Base-by-base conservation (phyloP, 495 filamentous ascomycete species). In the Hyaloscypha hepaticicola region DNA sequence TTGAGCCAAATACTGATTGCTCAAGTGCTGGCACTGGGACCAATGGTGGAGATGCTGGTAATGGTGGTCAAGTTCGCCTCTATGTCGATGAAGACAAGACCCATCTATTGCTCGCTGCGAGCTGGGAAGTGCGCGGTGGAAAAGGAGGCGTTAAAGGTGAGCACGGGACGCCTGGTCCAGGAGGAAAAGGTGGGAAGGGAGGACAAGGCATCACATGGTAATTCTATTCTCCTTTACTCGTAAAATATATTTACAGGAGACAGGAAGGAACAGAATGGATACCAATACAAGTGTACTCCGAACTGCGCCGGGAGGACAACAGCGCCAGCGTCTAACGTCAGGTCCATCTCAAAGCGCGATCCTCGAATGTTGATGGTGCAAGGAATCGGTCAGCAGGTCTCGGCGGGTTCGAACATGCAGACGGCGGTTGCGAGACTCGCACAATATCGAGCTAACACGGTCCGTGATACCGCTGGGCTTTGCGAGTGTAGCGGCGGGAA, bases 111-210 rank as follows among this genome's bases (percentile, higher is more conserved):
- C 59, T 73, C 12, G 72, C 63, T n/a, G 63, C 65, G 19, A 64
- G 33, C 25, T 66, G 72, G 14, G 71, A 61, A 12, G 59, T 64
- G 11, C 57, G 68, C 0, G 73, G 73, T 12, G 64, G 68, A 50
- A 63, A 70, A 19, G 66, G 63, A 11, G 62, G 72, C 24, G 61
- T 56, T 7, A 60, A 68, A 41, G 62, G 64, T 0, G 45, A 57
- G 4, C 75, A 77, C 60, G 75, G 73, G 5, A 63, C 55, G 41
- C 72, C 72, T 5, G 75, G 75, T 1, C 49, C 66, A 26, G 75
- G 75, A n/a, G 75, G 75, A 1, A 63, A 62, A 11, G 71, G 71
- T 14, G 73, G 73, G 7, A 52, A 65, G 60, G 73, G 74, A 29
- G 73, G 74, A 24, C 31, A 57, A 33, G 60, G 65, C 48, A 45